Percentiles rank a stretch among this genome's conserved stretches.
phyloP scores from a whole-genome alignment of 2,329 filamentous ascomycete genomes.

The Ambrosiella xylebori region DNA sequence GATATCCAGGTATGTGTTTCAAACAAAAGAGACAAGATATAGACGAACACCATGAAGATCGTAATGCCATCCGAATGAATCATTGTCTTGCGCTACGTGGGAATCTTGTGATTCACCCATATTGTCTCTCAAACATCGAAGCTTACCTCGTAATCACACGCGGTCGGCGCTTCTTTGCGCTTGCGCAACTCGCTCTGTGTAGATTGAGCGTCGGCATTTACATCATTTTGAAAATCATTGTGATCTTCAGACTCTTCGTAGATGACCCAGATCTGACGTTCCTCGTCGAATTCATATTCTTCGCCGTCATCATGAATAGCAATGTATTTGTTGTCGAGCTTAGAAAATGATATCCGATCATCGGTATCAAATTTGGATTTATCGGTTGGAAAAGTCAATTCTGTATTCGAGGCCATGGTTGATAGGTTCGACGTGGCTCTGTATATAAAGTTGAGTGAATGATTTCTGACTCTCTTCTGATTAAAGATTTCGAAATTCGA shows the following conservation, averaged over 20 bases:
- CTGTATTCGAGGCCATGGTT: constrained; percentile 5
- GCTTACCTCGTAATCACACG: constrained; percentile 21
- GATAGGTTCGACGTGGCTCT: too few relatives aligned
- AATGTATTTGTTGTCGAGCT: constrained; percentile 62
- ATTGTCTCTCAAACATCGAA: background rate
- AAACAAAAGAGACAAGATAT: too few relatives aligned
- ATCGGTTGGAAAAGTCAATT: constrained; percentile 35
- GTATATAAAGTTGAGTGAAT: background rate
- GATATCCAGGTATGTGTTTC: background rate
- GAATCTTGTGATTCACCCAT: background rate
- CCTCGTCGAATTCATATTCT: constrained; percentile 68
- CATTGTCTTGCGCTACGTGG: background rate
- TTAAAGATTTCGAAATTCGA: background rate
- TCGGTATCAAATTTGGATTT: constrained; percentile 57
- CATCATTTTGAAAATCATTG: background rate
- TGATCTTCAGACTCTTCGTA: constrained; percentile 25
- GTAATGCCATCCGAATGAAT: background rate
- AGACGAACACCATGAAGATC: background rate
- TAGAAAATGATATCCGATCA: constrained; percentile 75
- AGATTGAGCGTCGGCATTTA: background rate
- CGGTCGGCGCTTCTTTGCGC: constrained; percentile 24
- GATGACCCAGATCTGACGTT: constrained; percentile 58
- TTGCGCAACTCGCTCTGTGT: constrained; percentile 17
- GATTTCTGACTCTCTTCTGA: background rate
- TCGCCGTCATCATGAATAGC: constrained; percentile 70